Conservation (phyloP, 768 basidiomycete genomes). For the Tricholoma flavovirens region DNA sequence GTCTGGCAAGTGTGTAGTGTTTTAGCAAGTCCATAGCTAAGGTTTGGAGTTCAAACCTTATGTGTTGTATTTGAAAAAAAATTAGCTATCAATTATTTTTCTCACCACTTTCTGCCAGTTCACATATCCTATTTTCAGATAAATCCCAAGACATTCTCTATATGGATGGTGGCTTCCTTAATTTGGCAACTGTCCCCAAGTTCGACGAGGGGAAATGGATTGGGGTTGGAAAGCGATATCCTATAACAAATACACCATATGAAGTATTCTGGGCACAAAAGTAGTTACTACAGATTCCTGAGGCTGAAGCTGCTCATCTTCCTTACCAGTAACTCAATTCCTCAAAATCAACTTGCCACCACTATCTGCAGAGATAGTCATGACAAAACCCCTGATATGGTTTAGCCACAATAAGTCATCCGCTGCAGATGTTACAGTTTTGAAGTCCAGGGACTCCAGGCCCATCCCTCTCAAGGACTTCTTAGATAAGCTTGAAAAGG, state of each 20-base stretch:
- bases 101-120: background rate
- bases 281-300: no score
- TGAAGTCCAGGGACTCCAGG: no score
- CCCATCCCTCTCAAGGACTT: slow-evolving; percentile 1
- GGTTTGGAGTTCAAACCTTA: no score
- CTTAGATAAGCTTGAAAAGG: slow-evolving; percentile 1
- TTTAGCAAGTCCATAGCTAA: background rate
- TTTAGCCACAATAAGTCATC: background rate
- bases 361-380: background rate
- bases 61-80: background rate
- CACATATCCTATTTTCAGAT: background rate
- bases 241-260: background rate
- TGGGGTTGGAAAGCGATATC: no score
- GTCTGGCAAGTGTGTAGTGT: background rate
- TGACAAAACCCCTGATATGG: background rate
- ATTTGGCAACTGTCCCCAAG: no score
- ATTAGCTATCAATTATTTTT: no score
- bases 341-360: background rate
- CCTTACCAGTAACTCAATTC: slow-evolving; percentile 3
- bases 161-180: no score
- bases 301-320: background rate
- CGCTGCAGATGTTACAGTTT: background rate
- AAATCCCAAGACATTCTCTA: background rate
- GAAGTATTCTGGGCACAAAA: background rate
- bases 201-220: no score